These are phyloP conservation scores for Fusarium nematophilum DNA, from an alignment of 2,329 filamentous ascomycete genomes.

Conservation along the genomic window DNA sequence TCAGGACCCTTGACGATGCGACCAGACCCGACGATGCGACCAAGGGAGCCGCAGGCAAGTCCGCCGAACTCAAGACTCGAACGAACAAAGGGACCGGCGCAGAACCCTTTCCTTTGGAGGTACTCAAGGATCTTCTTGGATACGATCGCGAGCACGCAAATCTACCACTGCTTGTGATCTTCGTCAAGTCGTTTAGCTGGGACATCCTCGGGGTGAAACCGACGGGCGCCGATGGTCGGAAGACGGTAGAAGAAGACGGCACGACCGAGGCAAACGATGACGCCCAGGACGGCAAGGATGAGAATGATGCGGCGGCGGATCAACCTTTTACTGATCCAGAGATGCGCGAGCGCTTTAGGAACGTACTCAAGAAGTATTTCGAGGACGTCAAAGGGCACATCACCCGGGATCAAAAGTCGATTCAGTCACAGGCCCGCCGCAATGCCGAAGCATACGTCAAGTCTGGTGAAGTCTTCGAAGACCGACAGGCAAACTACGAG, in stretches of 20 bases:
- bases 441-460: constrained; percentile 99
- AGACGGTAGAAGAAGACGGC: constrained; percentile 85
- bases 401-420: constrained; percentile 89
- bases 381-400: constrained; percentile 93
- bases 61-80: constrained; percentile 68
- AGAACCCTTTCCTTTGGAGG: constrained; percentile 95
- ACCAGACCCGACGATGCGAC: constrained; percentile 72
- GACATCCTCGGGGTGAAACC: constrained; percentile 87
- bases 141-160: constrained; percentile 94
- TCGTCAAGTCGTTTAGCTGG: constrained; percentile 97
- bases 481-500: constrained; percentile 95
- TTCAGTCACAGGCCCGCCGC: constrained; percentile 86
- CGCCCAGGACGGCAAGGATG: constrained; percentile 55
- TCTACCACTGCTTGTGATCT: constrained; percentile 89
- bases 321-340: constrained; percentile 80
- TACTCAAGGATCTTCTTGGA: constrained; percentile 95
- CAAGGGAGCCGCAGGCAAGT: constrained; percentile 71
- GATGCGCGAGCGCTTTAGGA: constrained; percentile 86
- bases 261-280: constrained; percentile 58
- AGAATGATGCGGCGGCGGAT: constrained; percentile 61
- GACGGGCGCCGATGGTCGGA: constrained; percentile 80
- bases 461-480: constrained; percentile 97
- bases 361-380: constrained; percentile 87
- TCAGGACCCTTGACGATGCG: constrained; percentile 81
- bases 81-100: constrained; percentile 70